Base-by-base conservation (phyloP, 345 rosid genomes). In the Toxicodendron radicans region DNA sequence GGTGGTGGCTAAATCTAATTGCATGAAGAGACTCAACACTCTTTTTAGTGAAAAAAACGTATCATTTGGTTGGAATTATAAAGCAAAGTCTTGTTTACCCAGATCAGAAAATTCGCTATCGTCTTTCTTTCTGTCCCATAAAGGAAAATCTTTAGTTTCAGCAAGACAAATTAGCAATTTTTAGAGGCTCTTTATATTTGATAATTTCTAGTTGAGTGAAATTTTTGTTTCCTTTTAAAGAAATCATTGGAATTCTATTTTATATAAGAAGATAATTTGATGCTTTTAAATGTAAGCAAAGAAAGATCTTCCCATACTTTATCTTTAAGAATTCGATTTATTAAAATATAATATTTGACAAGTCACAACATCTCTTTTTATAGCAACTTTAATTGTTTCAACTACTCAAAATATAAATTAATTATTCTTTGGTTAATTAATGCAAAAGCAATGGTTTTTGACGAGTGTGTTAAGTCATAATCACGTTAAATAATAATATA, bases 11-110 rank as follows among this genome's bases (percentile, higher is more conserved):
- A n/a, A n/a, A n/a, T n/a, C n/a, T n/a, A n/a, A n/a, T n/a, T n/a
- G n/a, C 60, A 4, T 62, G 68, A 62, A 5, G 6, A 60, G 75
- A 72, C 69, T 52, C 23, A 1, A 12, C 27, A 7, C 32, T 24
- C 17, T 48, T 48, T 62, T 62, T 51, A 51, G 60, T 72, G 60
- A 72, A 72, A 70, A 58, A 49, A 70, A 58, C 43, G n/a, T 10
- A 17, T 71, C 66, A 70, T 1, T 45, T 30, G n/a, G n/a, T n/a
- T 60, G 35, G 24, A 70, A 41, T 41, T 11, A 6, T 18, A 60
- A 60, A 18, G 24, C n/a, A 49, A 30, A 32, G 45, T 51, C 68
- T 27, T 20, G 35, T 33, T 72, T 52, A 17, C 51, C 51, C 20
- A 52, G 35, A 62, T 52, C 17, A 35, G 75, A 63, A 63, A 35